Conservation (phyloP, 257 asterid species). For the Paulownia fortunei region DNA sequence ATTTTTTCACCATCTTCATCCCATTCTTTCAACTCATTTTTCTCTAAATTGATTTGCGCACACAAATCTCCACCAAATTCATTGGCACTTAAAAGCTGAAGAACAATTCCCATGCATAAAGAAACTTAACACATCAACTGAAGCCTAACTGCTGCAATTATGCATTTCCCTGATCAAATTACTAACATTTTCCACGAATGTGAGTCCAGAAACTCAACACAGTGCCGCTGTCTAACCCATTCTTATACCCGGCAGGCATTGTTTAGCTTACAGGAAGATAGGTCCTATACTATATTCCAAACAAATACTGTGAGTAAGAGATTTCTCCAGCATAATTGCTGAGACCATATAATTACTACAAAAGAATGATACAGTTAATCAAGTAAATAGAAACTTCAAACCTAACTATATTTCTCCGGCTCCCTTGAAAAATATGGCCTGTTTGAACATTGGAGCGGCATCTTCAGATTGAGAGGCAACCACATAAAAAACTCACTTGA, state of each 20-base stretch:
- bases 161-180: not conserved
- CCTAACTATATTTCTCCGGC: not conserved
- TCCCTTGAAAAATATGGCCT: slow-evolving; percentile 5
- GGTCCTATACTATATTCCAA: not conserved
- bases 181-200: not conserved
- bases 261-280: not conserved
- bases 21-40: too few species aligned
- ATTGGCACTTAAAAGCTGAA: too few species aligned
- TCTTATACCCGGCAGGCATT: not conserved
- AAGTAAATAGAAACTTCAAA: not conserved
- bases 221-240: not conserved
- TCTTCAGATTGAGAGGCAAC: not conserved
- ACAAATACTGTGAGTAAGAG: not conserved
- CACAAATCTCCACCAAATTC: too few species aligned
- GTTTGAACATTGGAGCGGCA: not conserved
- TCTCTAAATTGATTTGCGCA: too few species aligned
- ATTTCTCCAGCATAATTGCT: not conserved
- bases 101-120: too few species aligned
- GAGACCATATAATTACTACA: slow-evolving; percentile 19
- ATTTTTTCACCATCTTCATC: too few species aligned
- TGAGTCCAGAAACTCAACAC: not conserved
- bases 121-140: too few species aligned
- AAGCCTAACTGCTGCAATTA: not conserved
- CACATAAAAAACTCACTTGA: not conserved
- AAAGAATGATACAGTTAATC: slow-evolving; percentile 20